Conservation (phyloP, 768 basidiomycete species). For the Kwoniella sp. region DNA sequence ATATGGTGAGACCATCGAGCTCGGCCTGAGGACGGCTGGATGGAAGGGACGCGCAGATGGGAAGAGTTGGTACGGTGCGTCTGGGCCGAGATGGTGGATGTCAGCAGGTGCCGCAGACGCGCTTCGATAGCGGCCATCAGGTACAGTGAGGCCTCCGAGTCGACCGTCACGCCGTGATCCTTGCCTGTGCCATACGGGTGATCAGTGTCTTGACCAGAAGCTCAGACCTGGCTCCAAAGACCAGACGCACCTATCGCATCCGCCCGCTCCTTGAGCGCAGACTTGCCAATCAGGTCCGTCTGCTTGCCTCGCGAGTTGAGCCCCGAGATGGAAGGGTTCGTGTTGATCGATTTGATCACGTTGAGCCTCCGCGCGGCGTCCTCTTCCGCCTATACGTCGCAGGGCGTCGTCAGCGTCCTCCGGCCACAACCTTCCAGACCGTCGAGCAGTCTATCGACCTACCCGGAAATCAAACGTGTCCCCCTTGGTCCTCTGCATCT, state of each 20-base stretch:
- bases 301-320: slow-evolving; percentile 19
- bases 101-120: slow-evolving; percentile 25
- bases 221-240: background rate
- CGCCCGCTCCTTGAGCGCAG: slow-evolving; percentile 5
- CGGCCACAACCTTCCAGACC: no score
- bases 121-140: slow-evolving; percentile 34
- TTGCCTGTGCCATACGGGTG: slow-evolving; percentile 17
- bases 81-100: slow-evolving; percentile 28
- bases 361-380: slow-evolving; percentile 35
- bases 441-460: no score
- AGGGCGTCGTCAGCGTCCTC: background rate
- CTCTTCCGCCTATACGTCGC: slow-evolving; percentile 32
- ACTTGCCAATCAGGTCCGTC: slow-evolving; percentile 29
- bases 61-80: slow-evolving; percentile 28
- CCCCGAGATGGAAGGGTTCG: slow-evolving; percentile 8
- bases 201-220: no score
- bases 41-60: slow-evolving; percentile 22
- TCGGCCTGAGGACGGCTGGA: slow-evolving; percentile 1
- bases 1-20: slow-evolving; percentile 28
- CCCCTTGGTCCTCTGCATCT: slow-evolving; percentile 17
- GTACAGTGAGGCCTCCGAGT: slow-evolving; percentile 28
- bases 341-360: slow-evolving; percentile 14
- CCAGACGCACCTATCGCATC: slow-evolving; percentile 12
- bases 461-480: slow-evolving; percentile 23
- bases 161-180: slow-evolving; percentile 24